Base-by-base conservation (phyloP, 768 basidiomycete genomes). In the Suillus discolor region DNA sequence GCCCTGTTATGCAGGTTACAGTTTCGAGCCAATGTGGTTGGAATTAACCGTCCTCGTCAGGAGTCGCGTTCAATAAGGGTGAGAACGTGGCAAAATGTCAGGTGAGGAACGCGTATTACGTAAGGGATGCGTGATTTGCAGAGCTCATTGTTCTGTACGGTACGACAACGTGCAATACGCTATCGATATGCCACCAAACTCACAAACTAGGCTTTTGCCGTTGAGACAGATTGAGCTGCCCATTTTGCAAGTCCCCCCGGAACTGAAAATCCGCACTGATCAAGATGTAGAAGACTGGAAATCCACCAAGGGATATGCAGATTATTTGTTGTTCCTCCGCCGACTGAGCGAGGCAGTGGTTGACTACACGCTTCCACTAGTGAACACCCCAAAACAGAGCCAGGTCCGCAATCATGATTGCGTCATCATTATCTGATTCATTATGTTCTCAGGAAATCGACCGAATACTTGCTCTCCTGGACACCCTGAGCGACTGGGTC, bases 321-420 rank as follows among this genome's bases (percentile, higher is more conserved):
- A 92, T 69, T 95, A 90, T 72, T 83, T 83, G 49, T 71, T 91
- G 25, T 97, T 96, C 77, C 79, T 96, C 38, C 87, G 86, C 25
- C 84, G 91, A 55, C 78, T 96, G 49, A 93, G 85, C 65, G 90
- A 93, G 67, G 84, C 92, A 6, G 91, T 96, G 11, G 87, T 90
- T 9, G 93, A 91, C 34, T 77, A 81, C 62, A 76, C 75, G 62
- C 81, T 92, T 38, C 85, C 89, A 41, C 82, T 75, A 72, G 71
- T 47, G 12, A 67, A 69, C 31, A n/a, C 20, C 49, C 28, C 70
- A 16, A 41, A 65, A 18, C 67, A 65, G 28, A 74, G 72, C 61
- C 61, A 73, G 68, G 79, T 79, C 59, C 51, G 65, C 45, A 25
- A 18, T 61, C 13, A 57, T 66, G 53, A 34, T 62, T 42, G 20